Conservation (phyloP, 805 yeast genomes). For the Candida coquimbonensis region DNA sequence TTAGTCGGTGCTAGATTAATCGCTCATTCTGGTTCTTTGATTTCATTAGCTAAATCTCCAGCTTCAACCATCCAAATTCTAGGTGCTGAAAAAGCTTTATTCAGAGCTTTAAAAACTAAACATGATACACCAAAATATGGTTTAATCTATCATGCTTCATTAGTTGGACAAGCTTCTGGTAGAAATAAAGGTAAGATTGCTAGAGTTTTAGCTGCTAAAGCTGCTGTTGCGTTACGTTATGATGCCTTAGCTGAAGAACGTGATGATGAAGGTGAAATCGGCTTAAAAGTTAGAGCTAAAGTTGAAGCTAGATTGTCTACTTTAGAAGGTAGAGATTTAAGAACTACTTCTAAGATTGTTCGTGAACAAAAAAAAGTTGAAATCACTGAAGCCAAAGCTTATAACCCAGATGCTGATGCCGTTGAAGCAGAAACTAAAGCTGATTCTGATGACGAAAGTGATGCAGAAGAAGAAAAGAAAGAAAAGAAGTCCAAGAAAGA, state of each 20-base stretch:
- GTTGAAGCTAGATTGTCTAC: slow-evolving; percentile 92
- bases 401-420: slow-evolving; percentile 94
- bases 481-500: slow-evolving; percentile 28
- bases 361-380: slow-evolving; percentile 84
- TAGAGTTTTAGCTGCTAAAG: slow-evolving; percentile 96
- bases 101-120: slow-evolving; percentile 97
- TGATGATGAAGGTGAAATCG: slow-evolving; percentile 91
- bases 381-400: slow-evolving; percentile 75
- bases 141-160: slow-evolving; percentile 90
- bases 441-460: slow-evolving; percentile 32
- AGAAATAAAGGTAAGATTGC: slow-evolving; percentile 99
- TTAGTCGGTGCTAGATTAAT: slow-evolving; percentile 97
- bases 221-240: slow-evolving; percentile 93
- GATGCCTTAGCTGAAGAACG: slow-evolving; percentile 97
- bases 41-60: slow-evolving; percentile 94
- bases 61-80: slow-evolving; percentile 97
- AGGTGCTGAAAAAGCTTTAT: slow-evolving; percentile 98
- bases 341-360: slow-evolving; percentile 78
- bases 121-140: slow-evolving; percentile 99
- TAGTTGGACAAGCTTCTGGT: slow-evolving; percentile 97
- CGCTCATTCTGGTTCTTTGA: slow-evolving; percentile 93
- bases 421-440: slow-evolving; percentile 34
- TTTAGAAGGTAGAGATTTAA: slow-evolving; percentile 92
- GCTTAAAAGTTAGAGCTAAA: slow-evolving; percentile 84
- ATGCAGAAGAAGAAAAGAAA: slow-evolving; percentile 29